Percentiles rank a stretch among this genome's conserved stretches.
phyloP scores from a whole-genome alignment of 2,329 filamentous ascomycete species.

The Mycosphaerella sp. region DNA sequence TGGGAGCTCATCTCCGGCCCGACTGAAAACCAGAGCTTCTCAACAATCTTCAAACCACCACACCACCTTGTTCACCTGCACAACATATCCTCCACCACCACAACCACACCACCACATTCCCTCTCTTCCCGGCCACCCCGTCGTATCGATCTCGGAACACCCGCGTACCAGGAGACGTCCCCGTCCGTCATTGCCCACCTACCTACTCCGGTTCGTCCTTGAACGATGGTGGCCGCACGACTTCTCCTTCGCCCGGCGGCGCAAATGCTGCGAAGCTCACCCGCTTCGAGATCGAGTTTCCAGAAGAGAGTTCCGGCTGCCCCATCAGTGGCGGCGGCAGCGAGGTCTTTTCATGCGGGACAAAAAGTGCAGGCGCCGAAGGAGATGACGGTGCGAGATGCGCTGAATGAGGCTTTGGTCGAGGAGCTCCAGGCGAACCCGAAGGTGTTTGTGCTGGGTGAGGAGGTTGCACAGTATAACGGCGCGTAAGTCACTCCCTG shows the following conservation, averaged over 20 bases:
- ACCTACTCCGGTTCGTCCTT: neutral
- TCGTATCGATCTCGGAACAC: neutral
- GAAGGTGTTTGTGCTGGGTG: constrained; percentile 92
- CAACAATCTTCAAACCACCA: neutral
- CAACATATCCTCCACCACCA: neutral
- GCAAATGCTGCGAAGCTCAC: constrained; percentile 54
- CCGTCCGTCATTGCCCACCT: constrained; percentile 3
- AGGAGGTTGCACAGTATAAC: constrained; percentile 99
- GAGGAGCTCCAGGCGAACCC: constrained; percentile 93
- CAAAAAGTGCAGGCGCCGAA: constrained; percentile 46
- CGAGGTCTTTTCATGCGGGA: constrained; percentile 55
- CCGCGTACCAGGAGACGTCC: neutral
- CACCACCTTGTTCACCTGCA: too few species aligned
- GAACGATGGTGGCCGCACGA: constrained; percentile 52
- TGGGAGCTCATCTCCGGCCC: neutral
- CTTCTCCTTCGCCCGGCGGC: constrained; percentile 59
- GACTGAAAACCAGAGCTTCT: neutral
- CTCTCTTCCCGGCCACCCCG: neutral
- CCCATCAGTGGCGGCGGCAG: constrained; percentile 33
- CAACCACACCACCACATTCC: neutral
- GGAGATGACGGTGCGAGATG: constrained; percentile 95
- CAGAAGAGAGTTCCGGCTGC: neutral
- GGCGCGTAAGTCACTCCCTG: constrained; percentile 58
- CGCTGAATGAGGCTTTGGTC: constrained; percentile 92
- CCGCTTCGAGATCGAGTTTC: constrained; percentile 28